Evolutionary conservation across 176 grass and related monocot genomes (phyloP).

Genomic region (Avena sativa): DNA sequence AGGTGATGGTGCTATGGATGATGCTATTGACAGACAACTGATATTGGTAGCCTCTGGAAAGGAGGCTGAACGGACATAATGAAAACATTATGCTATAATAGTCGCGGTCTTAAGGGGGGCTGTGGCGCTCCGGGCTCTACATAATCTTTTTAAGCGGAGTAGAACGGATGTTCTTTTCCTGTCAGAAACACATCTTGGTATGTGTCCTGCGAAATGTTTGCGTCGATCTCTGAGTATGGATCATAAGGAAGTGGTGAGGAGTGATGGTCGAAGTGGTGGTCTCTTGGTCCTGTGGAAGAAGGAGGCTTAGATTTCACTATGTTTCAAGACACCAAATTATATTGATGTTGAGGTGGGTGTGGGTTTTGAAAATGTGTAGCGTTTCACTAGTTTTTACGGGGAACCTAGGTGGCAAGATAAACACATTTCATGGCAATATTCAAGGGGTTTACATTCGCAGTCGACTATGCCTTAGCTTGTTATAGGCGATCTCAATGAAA

Average conservation of each 20-base stretch:
- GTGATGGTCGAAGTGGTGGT: background rate
- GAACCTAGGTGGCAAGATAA: background rate
- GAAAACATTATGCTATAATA: too few relatives aligned
- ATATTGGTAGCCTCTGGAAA: too few relatives aligned
- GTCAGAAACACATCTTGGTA: background rate
- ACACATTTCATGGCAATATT: background rate
- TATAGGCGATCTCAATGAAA: background rate
- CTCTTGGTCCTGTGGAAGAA: background rate
- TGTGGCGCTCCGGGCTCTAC: background rate
- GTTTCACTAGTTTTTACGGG: background rate
- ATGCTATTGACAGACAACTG: too few relatives aligned
- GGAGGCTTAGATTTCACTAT: background rate
- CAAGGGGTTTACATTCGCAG: background rate
- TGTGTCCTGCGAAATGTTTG: background rate
- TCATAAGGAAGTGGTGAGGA: background rate
- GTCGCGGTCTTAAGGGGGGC: too few relatives aligned
- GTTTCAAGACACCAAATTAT: background rate
- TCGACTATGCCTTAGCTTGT: background rate
- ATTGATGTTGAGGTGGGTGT: background rate
- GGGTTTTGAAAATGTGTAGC: background rate
- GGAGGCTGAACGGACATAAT: too few relatives aligned
- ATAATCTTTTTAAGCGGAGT: background rate
- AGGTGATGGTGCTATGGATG: too few relatives aligned
- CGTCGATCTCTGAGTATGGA: background rate
- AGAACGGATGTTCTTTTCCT: background rate